A percentile compares a stretch with the other conserved stretches of the same genome.
phyloP scores from a whole-genome alignment of 805 yeast species.

The Clavispora vitiphila region DNA sequence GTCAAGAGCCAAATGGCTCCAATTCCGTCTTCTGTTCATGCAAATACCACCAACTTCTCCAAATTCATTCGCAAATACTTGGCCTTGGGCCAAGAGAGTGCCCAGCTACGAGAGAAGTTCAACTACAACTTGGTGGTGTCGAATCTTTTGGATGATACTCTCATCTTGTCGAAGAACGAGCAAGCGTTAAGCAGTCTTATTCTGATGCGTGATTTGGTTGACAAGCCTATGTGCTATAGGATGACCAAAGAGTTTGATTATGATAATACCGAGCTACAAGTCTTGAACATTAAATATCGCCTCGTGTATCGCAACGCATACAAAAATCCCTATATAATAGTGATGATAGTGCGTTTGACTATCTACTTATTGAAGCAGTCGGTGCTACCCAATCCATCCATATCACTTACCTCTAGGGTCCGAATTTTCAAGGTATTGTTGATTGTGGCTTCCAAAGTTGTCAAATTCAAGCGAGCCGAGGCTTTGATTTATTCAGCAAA shows the following conservation, averaged over 20 bases:
- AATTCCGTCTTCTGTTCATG: neutral
- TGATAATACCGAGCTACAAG: constrained; percentile 20
- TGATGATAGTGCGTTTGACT: constrained; percentile 21
- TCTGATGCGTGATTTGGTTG: constrained; percentile 2
- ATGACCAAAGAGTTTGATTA: constrained; percentile 8
- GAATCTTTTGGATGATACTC: constrained; percentile 35
- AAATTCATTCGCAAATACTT: constrained; percentile 27
- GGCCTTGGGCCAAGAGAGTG: constrained; percentile 10
- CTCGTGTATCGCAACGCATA: constrained; percentile 9
- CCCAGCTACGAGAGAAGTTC: constrained; percentile 35
- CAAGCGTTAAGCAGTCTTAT: constrained; percentile 22
- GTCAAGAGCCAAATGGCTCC: neutral
- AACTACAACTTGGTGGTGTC: constrained; percentile 36
- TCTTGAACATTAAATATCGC: constrained; percentile 14
- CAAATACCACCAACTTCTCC: constrained; percentile 15
- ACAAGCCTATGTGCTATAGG: neutral
- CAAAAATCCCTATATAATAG: constrained; percentile 8
- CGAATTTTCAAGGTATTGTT: constrained; percentile 29
- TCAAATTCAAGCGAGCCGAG: constrained; percentile 22
- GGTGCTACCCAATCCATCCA: constrained; percentile 1
- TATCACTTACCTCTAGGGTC: constrained; percentile 11
- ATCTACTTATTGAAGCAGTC: constrained; percentile 25
- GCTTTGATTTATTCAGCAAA: constrained; percentile 21
- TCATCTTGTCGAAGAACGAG: constrained; percentile 40
- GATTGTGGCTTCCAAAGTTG: constrained; percentile 23